A percentile compares a stretch with the other conserved stretches of the same genome.
Conservation (phyloP, 2,329 filamentous ascomycete genomes). For the Aspergillus terreus region DNA sequence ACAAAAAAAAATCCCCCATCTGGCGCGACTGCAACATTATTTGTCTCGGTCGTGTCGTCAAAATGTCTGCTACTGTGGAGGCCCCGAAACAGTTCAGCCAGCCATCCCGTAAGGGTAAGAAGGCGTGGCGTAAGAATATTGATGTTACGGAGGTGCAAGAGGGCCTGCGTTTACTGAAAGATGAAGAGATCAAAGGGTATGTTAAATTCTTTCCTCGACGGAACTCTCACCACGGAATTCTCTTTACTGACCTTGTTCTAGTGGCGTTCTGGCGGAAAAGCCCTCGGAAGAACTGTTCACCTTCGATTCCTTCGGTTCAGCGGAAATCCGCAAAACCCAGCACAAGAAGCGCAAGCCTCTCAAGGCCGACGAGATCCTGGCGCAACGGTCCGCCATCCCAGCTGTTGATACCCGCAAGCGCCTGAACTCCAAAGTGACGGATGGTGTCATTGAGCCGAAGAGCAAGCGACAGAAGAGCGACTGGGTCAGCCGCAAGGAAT, state of each 20-base stretch:
- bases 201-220: neutral
- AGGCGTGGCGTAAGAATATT: constrained; percentile 98
- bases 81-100: constrained; percentile 81
- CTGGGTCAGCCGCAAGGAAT: constrained; percentile 81
- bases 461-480: constrained; percentile 72
- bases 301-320: constrained; percentile 71
- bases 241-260: constrained; percentile 35
- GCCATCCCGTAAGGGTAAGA: constrained; percentile 93
- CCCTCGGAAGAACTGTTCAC: constrained; percentile 79
- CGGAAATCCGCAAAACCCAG: constrained; percentile 60
- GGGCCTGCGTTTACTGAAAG: constrained; percentile 77
- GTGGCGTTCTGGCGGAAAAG: constrained; percentile 82
- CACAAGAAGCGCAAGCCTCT: constrained; percentile 71
- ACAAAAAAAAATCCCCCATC: constrained; percentile 17
- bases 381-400: constrained; percentile 75
- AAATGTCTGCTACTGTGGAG: constrained; percentile 33
- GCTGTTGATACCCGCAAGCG: constrained; percentile 78
- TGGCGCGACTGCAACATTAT: neutral
- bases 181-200: constrained; percentile 88
- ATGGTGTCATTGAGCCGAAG: constrained; percentile 64
- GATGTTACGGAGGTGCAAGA: constrained; percentile 81
- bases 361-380: constrained; percentile 88
- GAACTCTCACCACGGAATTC: neutral
- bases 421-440: constrained; percentile 62
- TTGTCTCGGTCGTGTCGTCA: constrained; percentile 4